phyloP scores from a whole-genome alignment of 108 stramenopile species.

The Pseudonitzschia pungens region DNA sequence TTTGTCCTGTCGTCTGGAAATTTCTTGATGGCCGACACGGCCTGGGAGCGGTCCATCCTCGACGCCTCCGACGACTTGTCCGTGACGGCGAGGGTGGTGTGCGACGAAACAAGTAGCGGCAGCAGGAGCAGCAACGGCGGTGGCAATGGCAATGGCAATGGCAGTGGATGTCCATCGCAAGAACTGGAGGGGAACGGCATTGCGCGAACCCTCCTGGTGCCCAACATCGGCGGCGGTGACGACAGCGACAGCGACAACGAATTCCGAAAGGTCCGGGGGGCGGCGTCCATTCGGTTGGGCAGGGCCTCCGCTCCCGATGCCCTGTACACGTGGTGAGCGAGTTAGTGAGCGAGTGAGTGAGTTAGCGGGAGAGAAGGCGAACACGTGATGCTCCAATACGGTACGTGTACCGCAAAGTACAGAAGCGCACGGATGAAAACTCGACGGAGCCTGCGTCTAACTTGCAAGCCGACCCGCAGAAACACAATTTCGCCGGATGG shows the following conservation, averaged over 20 bases:
- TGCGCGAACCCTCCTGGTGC: not conserved
- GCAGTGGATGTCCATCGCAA: not conserved
- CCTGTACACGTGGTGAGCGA: constrained; percentile 1
- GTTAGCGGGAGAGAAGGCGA: too few species aligned
- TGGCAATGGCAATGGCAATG: not conserved
- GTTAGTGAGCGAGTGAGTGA: not conserved
- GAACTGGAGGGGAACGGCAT: not conserved
- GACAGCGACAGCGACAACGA: not conserved
- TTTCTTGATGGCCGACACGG: not conserved
- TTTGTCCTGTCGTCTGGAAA: not conserved
- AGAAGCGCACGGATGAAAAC: too few species aligned
- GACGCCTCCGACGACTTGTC: not conserved
- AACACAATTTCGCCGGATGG: too few species aligned
- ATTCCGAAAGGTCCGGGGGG: not conserved
- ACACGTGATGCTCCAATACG: too few species aligned
- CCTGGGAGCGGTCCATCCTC: not conserved
- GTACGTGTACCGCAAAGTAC: too few species aligned
- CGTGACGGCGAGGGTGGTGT: not conserved
- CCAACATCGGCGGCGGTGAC: not conserved
- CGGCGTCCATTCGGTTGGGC: not conserved
- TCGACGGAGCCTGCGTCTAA: too few species aligned
- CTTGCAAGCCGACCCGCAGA: too few species aligned
- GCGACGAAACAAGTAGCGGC: too few species aligned
- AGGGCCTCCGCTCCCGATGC: not conserved
- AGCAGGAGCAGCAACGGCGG: not conserved